Base-by-base conservation (phyloP, 2,329 filamentous ascomycete species). In the Neonectria magnoliae region DNA sequence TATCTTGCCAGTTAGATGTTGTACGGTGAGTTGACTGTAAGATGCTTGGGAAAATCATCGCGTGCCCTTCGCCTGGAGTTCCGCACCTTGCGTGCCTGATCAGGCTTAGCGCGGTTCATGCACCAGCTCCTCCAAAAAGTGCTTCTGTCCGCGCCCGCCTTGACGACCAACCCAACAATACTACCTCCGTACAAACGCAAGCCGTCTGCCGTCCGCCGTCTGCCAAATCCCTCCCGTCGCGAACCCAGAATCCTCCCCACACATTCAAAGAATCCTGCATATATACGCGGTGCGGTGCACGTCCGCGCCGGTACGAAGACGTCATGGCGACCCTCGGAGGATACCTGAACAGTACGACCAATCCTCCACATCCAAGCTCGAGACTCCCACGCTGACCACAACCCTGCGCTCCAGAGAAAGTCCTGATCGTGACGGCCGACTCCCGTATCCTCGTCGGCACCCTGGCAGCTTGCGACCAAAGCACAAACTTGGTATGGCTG, bases 371-470 rank as follows among this genome's bases (percentile, higher is more conserved):
- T 55, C 55, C 42, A 53, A 53, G 13, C 60, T 57, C 29, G 27
- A 27, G 27, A 55, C 18, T 45, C 27, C 25, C 54, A 50, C 57
- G 36, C 38, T 38, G 29, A 33, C 14, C 25, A 5, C 22, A 18
- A 57, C 44, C 47, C 57, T 53, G 47, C 60, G 55, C 59, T 62
- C 11, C 47, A 98, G 96, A 97, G 81, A 97, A 93, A 80, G 93
- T 98, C 73, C 86, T 94, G 63, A 91, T 98, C 75, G 88, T 98
- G 68, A 98, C 96, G 29, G 91, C 93, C 72, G 96, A 98, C 81
- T 96, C 95, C 56, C 91, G 95, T 73, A 97, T 93, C 51, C 83
- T 95, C 22, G 87, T 93, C 66, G 96, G 96, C 64, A 94, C 86
- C 2, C 88, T 99, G 58, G 84, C 95, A 53, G 93, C 92, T 48